These are phyloP conservation scores for Salix suchowensis DNA, from an alignment of 345 rosid genomes.

Conservation along the genomic window DNA sequence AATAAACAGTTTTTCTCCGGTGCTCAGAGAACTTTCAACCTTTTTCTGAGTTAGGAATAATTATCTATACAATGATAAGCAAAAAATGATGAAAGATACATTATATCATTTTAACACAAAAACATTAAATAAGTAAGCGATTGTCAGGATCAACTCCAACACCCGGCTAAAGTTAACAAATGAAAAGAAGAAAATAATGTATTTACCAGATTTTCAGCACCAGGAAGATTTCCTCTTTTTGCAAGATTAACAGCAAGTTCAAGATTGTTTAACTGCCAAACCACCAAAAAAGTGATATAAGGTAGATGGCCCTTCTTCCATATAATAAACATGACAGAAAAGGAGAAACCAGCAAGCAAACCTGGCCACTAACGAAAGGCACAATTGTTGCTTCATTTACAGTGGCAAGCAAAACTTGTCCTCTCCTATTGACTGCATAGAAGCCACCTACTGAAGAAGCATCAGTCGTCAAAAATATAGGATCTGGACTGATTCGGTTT, in stretches of 20 bases:
- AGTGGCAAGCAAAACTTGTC: slow-evolving; percentile 51
- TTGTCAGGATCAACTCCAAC: background rate
- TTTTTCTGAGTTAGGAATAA: background rate
- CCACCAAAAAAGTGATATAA: background rate
- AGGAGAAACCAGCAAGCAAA: slow-evolving; percentile 23
- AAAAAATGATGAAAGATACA: background rate
- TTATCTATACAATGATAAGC: background rate
- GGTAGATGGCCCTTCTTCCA: background rate
- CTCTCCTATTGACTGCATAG: slow-evolving; percentile 80
- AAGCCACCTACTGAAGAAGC: slow-evolving; percentile 85
- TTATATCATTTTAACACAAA: background rate
- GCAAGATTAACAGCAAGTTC: slow-evolving; percentile 97
- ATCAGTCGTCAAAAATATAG: slow-evolving; percentile 90
- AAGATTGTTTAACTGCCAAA: slow-evolving; percentile 74
- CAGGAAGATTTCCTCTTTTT: slow-evolving; percentile 98
- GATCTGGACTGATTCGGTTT: slow-evolving; percentile 94
- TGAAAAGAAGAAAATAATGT: background rate
- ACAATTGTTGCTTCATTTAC: slow-evolving; percentile 86
- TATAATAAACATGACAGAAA: background rate
- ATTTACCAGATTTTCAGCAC: slow-evolving; percentile 90
- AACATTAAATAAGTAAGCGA: background rate
- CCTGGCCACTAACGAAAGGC: slow-evolving; percentile 94
- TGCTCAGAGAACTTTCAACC: background rate
- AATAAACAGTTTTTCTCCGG: background rate
- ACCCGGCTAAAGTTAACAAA: background rate